Evolutionary conservation across 345 rosid genomes (phyloP).

Genomic region (Populus ilicifolia): DNA sequence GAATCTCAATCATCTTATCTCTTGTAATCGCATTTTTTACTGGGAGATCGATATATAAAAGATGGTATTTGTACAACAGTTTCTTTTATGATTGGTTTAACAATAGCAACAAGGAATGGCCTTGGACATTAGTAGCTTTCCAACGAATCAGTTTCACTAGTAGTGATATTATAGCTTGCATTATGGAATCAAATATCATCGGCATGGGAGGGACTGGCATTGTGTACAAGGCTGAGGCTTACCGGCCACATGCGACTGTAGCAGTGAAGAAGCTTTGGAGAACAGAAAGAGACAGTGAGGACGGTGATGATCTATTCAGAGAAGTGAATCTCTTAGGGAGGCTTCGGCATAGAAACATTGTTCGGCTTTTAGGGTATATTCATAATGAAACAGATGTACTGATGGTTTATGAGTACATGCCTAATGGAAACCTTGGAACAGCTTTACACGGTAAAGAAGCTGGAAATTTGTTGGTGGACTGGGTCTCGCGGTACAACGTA

Average conservation of each 20-base stretch:
- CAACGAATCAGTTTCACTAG: conserved; percentile 82
- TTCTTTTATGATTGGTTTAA: conserved; percentile 50
- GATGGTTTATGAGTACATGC: conserved; percentile 87
- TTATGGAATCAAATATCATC: conserved; percentile 73
- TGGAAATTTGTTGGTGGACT: conserved; percentile 62
- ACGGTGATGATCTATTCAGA: conserved; percentile 61
- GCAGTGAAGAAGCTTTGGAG: conserved; percentile 93
- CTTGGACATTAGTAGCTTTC: conserved; percentile 90
- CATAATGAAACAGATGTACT: conserved; percentile 67
- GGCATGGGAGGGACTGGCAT: conserved; percentile 94
- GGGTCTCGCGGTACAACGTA: conserved; percentile 83
- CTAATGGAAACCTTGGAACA: conserved; percentile 76
- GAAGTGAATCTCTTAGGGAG: conserved; percentile 83
- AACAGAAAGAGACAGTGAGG: conserved; percentile 56
- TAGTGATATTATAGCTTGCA: conserved; percentile 60
- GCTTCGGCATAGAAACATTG: conserved; percentile 86
- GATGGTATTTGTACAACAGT: conserved; percentile 48
- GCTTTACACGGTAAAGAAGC: conserved; percentile 74
- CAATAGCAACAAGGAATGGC: conserved; percentile 65
- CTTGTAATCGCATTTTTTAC: conserved; percentile 43
- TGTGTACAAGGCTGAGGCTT: conserved; percentile 77
- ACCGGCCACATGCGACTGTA: conserved; percentile 43
- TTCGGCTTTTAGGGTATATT: conserved; percentile 65
- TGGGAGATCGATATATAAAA: conserved; percentile 43
- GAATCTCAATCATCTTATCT: conserved; percentile 53